Base-by-base conservation (phyloP, 2,329 filamentous ascomycete species). In the Mycosphaerelloides madeirae region DNA sequence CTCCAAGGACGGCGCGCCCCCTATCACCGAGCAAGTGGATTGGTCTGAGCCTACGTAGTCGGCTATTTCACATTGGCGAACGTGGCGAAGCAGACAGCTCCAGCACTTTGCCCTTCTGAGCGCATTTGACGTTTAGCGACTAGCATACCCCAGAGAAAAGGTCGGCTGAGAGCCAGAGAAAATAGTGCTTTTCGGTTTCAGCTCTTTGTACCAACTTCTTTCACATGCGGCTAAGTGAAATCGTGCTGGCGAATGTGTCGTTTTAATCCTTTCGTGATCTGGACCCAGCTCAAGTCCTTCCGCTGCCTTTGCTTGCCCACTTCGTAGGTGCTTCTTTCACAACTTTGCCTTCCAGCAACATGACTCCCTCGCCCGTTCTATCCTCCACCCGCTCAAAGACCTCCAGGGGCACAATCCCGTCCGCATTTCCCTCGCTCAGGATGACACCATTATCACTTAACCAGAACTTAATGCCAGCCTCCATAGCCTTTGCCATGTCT, bases 21-120 rank as follows among this genome's bases (percentile, higher is more conserved):
- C 84, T 50, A 76, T 94, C 14, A 84, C 85, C 64, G 93, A 98
- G 62, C 90, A 97, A 69, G 89, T 97, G 46, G 94, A 96, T 71
- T 98, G 93, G 93, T 84, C 86, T 22, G 93, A 98, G 69, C 83
- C 88, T 43, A 56, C 62, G 38, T 69, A 41, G 38, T 32, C 31
- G 31, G 13, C 22, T 5, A 9, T 6, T 6, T 25, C 22, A 9
- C 22, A 9, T 25, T 25, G 22, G 9, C 22, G 9, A 25, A 25
- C 22, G 9, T 25, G 22, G 22, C 22, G 22, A 25, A 25, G 22
- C 9, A 25, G n/a, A n/a, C n/a, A n/a, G n/a, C n/a, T n/a, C n/a
- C 22, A 25, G 22, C 5, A 9, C 22, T 25, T 25, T 25, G 22
- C 22, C 22, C 5, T 25, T 25, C 5, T 25, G 22, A 5, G 22